These are phyloP conservation scores for Phlebiopsis gigantea DNA, from an alignment of 768 basidiomycete species.

Conservation along the genomic window DNA sequence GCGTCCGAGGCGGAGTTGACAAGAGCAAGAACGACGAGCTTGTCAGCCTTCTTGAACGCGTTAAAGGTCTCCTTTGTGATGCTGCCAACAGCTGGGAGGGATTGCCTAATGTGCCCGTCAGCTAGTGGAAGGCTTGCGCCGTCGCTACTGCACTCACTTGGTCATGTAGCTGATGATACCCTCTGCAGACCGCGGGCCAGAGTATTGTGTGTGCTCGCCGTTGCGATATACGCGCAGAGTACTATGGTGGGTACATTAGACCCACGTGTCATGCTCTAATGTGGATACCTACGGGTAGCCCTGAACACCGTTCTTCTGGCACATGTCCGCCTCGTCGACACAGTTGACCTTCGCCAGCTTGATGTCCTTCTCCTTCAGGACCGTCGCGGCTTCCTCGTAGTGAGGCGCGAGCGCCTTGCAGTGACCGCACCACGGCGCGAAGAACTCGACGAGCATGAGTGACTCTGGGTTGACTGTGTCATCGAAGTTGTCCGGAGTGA, in stretches of 20 bases:
- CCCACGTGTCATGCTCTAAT: not conserved
- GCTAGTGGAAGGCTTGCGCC: not conserved
- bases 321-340: constrained; percentile 89
- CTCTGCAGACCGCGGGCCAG: constrained; percentile 88
- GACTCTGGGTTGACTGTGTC: constrained; percentile 57
- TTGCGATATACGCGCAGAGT: constrained; percentile 90
- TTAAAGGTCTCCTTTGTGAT: constrained; percentile 72
- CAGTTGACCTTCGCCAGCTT: constrained; percentile 96
- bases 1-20: constrained; percentile 65
- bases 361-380: constrained; percentile 85
- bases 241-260: constrained; percentile 31
- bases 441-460: constrained; percentile 92
- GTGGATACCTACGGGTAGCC: constrained; percentile 91
- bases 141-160: constrained; percentile 54
- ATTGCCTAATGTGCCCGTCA: constrained; percentile 54
- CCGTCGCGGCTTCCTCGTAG: constrained; percentile 90
- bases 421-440: constrained; percentile 92
- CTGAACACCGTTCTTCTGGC: constrained; percentile 79
- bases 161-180: constrained; percentile 95
- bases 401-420: constrained; percentile 94
- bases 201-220: constrained; percentile 76
- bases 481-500: constrained; percentile 66
- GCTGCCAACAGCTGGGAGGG: constrained; percentile 86
- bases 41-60: constrained; percentile 86
- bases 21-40: constrained; percentile 86